Base-by-base conservation (phyloP, 2,329 filamentous ascomycete genomes). In the Arachnopeziza araneosa region DNA sequence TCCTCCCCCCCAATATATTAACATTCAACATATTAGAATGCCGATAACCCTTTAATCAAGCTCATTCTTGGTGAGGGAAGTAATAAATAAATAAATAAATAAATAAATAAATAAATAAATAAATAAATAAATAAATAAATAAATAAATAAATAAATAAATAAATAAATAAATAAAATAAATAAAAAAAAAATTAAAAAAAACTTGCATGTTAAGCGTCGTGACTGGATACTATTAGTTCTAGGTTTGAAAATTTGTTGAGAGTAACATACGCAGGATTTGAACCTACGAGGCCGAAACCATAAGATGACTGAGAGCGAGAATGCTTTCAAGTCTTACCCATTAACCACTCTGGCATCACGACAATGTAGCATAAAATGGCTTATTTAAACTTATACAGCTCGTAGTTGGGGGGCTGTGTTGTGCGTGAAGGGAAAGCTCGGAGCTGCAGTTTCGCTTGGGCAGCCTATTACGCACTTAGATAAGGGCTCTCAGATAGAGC, bases 201-300 rank as follows among this genome's bases (percentile, higher is more conserved):
- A 44, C 4, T 44, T 44, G 12, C 2, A 44, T 12, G n/a, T 17
- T 12, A 14, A 44, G 2, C 36, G 36, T 44, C 36, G 36, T 44
- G 36, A 44, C 36, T 44, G 36, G 2, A 14, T 5, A 7, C 17
- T 7, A 12, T 44, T 44, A 44, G 36, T 14, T 3, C 12, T 17
- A 8, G 17, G 17, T 44, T 17, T 3, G 36, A 5, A 6, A 44
- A 12, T 3, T 44, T 44, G 12, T 44, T 19, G 3, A 7, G 12
- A 12, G 2, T 5, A 44, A 44, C 36, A 8, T 44, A 44, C 36
- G 57, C 57, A 59, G 57, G 57, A 55, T 59, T 59, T 55, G 57
- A 59, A 59, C 57, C 57, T 59, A 59, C 57, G 57, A 32, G 57
- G 50, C 57, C 57, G 52, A 59, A 60, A 50, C 44, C 58, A 59